Evolutionary conservation across 225 moss, liverwort and hornwort genomes (phyloP), one percentile per base, ranked within the genome.

Genomic region (Neckera pumila): DNA sequence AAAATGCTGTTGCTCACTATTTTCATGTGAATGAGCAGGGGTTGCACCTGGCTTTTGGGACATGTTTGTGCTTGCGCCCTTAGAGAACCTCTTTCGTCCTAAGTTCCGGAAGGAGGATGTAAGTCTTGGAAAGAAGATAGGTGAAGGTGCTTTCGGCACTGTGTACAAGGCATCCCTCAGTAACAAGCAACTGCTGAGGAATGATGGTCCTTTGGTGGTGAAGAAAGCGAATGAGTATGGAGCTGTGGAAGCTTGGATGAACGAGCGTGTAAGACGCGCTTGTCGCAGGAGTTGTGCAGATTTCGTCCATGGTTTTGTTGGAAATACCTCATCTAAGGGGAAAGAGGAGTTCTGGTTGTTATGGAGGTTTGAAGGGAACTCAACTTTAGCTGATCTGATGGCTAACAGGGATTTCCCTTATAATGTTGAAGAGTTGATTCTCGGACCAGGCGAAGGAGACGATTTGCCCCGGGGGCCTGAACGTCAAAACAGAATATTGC

Each of bases 31-130:
- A 72, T 85, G 87, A 84, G 85, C 92, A 94, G 99, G 99, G 40
- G 99, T 99, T 86, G 99, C 97, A 70, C 96, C 99, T 18, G 99
- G 99, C 17, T 99, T 99, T 86, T 99, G 99, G 99, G 99, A 99
- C 92, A 99, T 99, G 99, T 99, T 99, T 91, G 99, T 97, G 65
- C 91, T 99, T 85, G 97, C 99, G 25, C 97, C 95, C 72, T 91
- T 99, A 89, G 99, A 99, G 85, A 95, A 93, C 47, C 85, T 96
- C 60, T 89, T 97, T 81, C 96, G 99, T n/a, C 97, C 99, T 26
- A 76, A 84, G 16, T 97, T 96, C 53, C 90, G 91, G 67, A 99
- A 99, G 92, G 97, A 95, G 70, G 99, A 99, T 93, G 34, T 99
- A 67, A 86, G 87, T 58, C 91, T 99, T 87, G 95, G 94, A 43